phyloP scores from a whole-genome alignment of 495 filamentous ascomycete species.

The Hyaloscypha hepaticicola region DNA sequence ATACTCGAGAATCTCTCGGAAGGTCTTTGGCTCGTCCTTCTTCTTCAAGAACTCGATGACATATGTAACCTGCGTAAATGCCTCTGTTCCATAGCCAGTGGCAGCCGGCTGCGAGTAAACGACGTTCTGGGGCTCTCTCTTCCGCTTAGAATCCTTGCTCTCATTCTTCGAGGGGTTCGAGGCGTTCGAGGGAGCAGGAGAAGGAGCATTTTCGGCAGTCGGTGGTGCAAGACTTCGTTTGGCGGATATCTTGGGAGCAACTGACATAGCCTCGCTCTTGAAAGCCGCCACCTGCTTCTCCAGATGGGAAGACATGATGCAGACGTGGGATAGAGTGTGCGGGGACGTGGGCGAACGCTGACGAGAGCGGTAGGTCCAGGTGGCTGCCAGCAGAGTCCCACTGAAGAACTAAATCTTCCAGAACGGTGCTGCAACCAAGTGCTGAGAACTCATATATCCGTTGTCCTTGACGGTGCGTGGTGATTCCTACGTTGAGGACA shows the following conservation, averaged over 20 bases:
- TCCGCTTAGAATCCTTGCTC: slow-evolving; percentile 54
- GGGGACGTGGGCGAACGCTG: background rate
- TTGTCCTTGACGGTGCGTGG: background rate
- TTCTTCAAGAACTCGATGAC: slow-evolving; percentile 81
- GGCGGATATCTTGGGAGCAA: slow-evolving; percentile 47
- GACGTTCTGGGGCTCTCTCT: slow-evolving; percentile 50
- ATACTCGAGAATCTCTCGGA: slow-evolving; percentile 72
- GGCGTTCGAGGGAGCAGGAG: slow-evolving; percentile 40
- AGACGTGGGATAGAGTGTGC: background rate
- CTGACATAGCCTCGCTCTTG: slow-evolving; percentile 45
- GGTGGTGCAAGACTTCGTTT: slow-evolving; percentile 44
- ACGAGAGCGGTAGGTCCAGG: background rate
- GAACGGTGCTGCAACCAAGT: background rate
- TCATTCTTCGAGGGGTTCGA: slow-evolving; percentile 48
- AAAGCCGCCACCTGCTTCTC: slow-evolving; percentile 50
- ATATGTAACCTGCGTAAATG: slow-evolving; percentile 82
- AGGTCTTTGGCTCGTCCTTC: slow-evolving; percentile 68
- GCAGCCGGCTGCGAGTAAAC: slow-evolving; percentile 77
- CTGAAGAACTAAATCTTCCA: background rate
- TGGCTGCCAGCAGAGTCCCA: background rate
- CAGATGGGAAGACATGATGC: slow-evolving; percentile 50
- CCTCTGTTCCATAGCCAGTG: slow-evolving; percentile 73
- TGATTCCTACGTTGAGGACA: background rate
- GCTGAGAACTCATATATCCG: background rate
- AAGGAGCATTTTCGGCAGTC: slow-evolving; percentile 41